Percentiles rank a stretch among this genome's conserved stretches.
Evolutionary conservation across 257 asterid genomes (phyloP).

Genomic region (Capsicum chinense): DNA sequence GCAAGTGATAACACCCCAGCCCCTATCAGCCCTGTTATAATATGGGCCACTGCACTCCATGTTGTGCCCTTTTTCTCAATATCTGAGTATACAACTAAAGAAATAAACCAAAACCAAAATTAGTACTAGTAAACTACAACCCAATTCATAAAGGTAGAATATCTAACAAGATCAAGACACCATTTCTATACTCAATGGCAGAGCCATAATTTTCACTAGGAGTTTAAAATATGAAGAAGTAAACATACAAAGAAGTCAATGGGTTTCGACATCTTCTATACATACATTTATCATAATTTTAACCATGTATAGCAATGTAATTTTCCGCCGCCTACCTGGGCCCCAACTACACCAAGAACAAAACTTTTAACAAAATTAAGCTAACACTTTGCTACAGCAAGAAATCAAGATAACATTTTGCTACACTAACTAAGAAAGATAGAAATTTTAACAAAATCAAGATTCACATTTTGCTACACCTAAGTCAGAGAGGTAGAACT

Average conservation of each 20-base stretch:
- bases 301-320: no score
- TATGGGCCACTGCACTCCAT: conserved; percentile 80
- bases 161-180: background rate
- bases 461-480: background rate
- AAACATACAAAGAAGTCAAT: no score
- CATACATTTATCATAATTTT: no score
- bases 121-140: background rate
- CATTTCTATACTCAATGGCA: background rate
- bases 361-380: background rate
- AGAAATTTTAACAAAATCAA: background rate
- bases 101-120: background rate
- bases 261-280: no score
- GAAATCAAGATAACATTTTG: background rate
- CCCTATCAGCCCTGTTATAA: conserved; percentile 74
- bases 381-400: background rate
- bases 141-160: background rate
- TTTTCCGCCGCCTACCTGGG: no score
- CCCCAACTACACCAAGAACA: background rate
- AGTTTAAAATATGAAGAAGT: no score
- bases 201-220: no score
- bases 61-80: conserved; percentile 45
- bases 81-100: background rate
- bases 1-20: conserved; percentile 77
- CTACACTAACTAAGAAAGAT: background rate
- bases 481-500: background rate